Evolutionary conservation across 306 rosid species (phyloP), one percentile per base, ranked within the genome.

Genomic region (Astragalus glycyphyllos): DNA sequence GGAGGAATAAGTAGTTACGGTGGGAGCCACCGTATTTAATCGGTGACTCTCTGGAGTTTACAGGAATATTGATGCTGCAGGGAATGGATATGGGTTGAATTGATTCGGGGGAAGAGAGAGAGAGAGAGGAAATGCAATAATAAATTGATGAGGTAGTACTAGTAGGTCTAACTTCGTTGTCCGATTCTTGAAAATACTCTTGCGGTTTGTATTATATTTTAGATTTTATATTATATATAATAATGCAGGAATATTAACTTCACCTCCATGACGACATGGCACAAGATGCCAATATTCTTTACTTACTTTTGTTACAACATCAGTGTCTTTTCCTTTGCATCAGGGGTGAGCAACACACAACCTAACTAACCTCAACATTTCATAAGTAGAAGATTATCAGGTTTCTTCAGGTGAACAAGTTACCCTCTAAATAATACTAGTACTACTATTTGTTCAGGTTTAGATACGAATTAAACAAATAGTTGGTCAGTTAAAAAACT

Each of bases 21-120:
- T 74, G 83, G 76, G 80, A 56, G 50, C 76, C 72, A 79, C 64
- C 11, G 8, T 56, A 68, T 64, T 9, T 13, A 44, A 23, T 68
- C 56, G 48, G 59, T 46, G 55, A 53, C 9, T 74, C 9, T 74
- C 63, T 74, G 26, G 83, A 74, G 6, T 74, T 45, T 74, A 68
- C 66, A 46, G 5, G 83, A 72, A 72, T 35, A 35, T 0, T 35
- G 4, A 0, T 54, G 46, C 42, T 69, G 64, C 71, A 8, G 45
- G 45, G 8, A 40, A 40, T 10, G 48, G 48, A 44, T 44, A 44
- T 10, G 48, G 48, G 8, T 44, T 3, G 48, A 14, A 4, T 44
- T 11, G 5, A 1, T 11, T 10, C 23, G 23, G 23, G 23, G 23
- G 23, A 2, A 2, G 23, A 2, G 23, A 2, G 48, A 11, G n/a